These are phyloP conservation scores for Pascua guehoae DNA, from an alignment of 1,284 basidiomycete species.

Conservation along the genomic window DNA sequence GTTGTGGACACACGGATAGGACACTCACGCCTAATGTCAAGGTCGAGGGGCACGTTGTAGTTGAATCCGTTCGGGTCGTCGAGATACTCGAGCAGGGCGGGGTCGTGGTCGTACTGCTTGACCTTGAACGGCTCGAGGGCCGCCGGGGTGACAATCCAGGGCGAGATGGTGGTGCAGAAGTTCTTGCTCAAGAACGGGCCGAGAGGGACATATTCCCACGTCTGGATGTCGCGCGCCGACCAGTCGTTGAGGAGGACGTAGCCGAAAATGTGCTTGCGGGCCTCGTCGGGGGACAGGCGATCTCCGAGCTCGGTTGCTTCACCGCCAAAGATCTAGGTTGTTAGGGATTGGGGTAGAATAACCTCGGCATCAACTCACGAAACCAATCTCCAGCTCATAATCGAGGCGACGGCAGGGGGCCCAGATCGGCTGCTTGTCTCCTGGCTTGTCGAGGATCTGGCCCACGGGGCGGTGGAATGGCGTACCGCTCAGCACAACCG, in stretches of 20 bases:
- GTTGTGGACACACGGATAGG: background rate
- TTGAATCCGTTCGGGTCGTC: constrained; percentile 14
- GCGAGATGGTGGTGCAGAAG: constrained; percentile 29
- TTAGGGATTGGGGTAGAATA: background rate
- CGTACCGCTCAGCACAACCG: constrained; percentile 20
- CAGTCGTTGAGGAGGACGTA: constrained; percentile 30
- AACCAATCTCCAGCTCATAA: constrained; percentile 30
- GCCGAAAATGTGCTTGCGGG: constrained; percentile 23
- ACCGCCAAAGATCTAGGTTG: constrained; percentile 13
- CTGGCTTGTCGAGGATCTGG: constrained; percentile 22
- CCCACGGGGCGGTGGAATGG: constrained; percentile 25
- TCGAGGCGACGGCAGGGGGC: constrained; percentile 22
- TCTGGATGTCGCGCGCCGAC: constrained; percentile 27
- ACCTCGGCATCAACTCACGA: background rate
- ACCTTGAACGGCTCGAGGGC: constrained; percentile 25
- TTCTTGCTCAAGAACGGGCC: constrained; percentile 30
- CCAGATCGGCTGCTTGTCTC: constrained; percentile 21
- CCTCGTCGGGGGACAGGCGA: constrained; percentile 18
- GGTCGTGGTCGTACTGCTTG: constrained; percentile 17
- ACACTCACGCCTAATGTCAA: constrained; percentile 12
- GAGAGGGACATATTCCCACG: constrained; percentile 23
- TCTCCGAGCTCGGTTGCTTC: constrained; percentile 19
- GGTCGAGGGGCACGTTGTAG: constrained; percentile 13
- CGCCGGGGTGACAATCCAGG: constrained; percentile 25
- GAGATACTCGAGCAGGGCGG: constrained; percentile 21